These are phyloP conservation scores for Pythium rhizo-oryzae DNA, from an alignment of 352 stramenopile species.

Conservation along the genomic window DNA sequence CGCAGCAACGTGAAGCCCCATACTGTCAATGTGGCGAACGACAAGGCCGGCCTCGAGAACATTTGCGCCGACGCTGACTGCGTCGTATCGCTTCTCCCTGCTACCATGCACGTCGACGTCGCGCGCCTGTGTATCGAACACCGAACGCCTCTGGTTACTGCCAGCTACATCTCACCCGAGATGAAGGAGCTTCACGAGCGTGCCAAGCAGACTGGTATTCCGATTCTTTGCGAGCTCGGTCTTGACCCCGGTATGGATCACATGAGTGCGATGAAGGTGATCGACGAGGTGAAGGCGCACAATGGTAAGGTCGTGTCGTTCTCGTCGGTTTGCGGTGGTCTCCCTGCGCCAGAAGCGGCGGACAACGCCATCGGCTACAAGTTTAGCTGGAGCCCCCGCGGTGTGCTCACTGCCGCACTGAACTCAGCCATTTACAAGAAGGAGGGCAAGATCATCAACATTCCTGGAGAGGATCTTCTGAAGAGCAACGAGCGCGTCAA, in stretches of 20 bases:
- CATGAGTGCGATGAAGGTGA: conserved; percentile 97
- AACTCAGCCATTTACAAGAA: conserved; percentile 92
- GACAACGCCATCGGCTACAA: conserved; percentile 98
- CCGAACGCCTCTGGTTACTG: conserved; percentile 91
- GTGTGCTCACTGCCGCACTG: conserved; percentile 92
- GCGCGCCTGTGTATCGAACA: conserved; percentile 89
- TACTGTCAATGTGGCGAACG: conserved; percentile 75
- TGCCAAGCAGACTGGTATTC: conserved; percentile 78
- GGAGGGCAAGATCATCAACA: conserved; percentile 82
- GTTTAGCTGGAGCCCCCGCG: conserved; percentile 96
- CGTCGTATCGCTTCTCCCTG: conserved; percentile 94
- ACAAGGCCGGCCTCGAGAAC: conserved; percentile 59
- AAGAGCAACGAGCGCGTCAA: conserved; percentile 80
- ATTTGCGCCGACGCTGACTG: conserved; percentile 86
- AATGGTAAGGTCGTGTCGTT: conserved; percentile 92
- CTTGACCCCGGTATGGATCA: conserved; percentile 97
- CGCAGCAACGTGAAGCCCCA: conserved; percentile 72
- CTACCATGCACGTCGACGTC: conserved; percentile 92
- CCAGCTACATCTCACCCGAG: conserved; percentile 95
- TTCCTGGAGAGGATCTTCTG: conserved; percentile 89
- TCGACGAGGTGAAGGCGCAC: conserved; percentile 93
- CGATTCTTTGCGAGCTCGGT: conserved; percentile 95
- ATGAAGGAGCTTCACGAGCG: conserved; percentile 87
- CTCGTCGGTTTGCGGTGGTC: conserved; percentile 94
- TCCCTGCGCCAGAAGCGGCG: conserved; percentile 93